Evolutionary conservation across 2,329 filamentous ascomycete species (phyloP), one percentile per base, ranked within the genome.

Genomic region (Lasiodiplodia sp.): DNA sequence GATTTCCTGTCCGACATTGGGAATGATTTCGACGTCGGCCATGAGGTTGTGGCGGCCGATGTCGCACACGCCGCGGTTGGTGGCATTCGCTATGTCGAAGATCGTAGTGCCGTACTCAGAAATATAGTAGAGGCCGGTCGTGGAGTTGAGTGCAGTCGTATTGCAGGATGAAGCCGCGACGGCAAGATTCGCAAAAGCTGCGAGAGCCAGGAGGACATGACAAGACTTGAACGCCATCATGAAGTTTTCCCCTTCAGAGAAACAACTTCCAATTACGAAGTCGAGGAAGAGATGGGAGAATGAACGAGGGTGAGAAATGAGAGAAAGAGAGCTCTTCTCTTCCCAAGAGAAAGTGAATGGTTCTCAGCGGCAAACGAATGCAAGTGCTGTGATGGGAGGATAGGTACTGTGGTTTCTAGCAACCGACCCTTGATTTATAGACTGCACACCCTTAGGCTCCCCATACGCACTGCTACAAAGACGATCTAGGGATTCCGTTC

Each of bases 21-120:
- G 12, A 2, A 62, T 16, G 6, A 67, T 62, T 11, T 31, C 14
- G 4, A 23, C 51, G 40, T 69, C 62, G 23, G 28, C 56, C 62
- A 69, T 66, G 38, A 12, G 47, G 44, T 69, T 69, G 23, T 12
- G 7, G 8, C 68, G 68, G 8, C 31, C 68, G 23, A 69, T 69
- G 53, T 69, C 68, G 52, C 68, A 69, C n/a, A 67, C 28, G 37
- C 68, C 62, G 16, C 62, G 68, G 40, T 38, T 38, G 25, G 47
- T 56, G 16, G 47, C 28, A 3, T 21, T 44, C 16, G 67, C 57
- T 7, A 68, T 25, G 2, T 55, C 25, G 21, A 38, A 63, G 14
- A 55, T 47, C 7, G 57, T 68, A 10, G 55, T 58, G 12, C n/a
- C 66, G 21, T 34, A 14, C 23, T 18, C 23, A 4, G 37, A 28